Conservation (phyloP, 1,284 basidiomycete genomes). For the Ceratorhiza oryzae-sativae region DNA sequence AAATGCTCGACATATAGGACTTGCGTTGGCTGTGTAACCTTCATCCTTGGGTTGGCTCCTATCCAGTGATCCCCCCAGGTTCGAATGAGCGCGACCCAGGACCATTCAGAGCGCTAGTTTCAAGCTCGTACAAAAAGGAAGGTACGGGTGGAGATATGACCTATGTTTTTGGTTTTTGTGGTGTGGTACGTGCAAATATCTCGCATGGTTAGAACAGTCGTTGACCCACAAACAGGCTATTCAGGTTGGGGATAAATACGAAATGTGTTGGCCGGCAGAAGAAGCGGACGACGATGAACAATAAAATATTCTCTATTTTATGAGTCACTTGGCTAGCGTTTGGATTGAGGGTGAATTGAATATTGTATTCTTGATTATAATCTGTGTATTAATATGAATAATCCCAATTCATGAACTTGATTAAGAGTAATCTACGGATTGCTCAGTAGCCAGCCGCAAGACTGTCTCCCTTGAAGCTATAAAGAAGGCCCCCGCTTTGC, state of each 20-base stretch:
- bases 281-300: not conserved
- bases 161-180: slow-evolving; percentile 1
- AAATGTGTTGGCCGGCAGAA: slow-evolving; percentile 1
- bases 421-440: no score
- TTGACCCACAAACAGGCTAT: not conserved
- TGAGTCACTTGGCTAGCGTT: no score
- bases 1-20: not conserved
- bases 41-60: not conserved
- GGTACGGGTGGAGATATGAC: not conserved
- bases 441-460: no score
- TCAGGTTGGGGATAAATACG: slow-evolving; percentile 4
- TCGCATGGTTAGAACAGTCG: not conserved
- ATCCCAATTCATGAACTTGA: no score
- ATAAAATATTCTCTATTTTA: no score
- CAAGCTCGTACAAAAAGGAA: slow-evolving; percentile 6
- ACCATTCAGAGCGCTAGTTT: not conserved
- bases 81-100: not conserved
- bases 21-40: not conserved
- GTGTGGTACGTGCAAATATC: slow-evolving; percentile 2
- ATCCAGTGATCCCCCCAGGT: not conserved
- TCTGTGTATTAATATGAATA: not conserved
- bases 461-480: no score
- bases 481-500: no score
- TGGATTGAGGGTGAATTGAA: no score
- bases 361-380: not conserved